Evolutionary conservation across 768 basidiomycete genomes (phyloP).

Genomic region (Boletus subcaerulescens): DNA sequence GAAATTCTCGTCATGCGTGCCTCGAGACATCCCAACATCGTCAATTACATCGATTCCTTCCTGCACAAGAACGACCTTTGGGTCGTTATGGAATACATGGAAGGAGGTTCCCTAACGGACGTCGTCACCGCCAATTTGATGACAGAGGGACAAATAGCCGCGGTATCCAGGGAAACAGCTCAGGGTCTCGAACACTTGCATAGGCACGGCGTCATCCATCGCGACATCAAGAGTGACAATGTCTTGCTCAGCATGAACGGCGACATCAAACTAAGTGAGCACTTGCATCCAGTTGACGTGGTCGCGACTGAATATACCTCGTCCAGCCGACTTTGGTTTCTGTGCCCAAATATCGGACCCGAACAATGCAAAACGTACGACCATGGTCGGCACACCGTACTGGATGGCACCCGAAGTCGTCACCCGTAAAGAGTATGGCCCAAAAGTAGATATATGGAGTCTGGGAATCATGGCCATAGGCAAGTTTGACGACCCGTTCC

Average conservation of each 20-base stretch:
- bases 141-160: conserved; percentile 98
- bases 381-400: conserved; percentile 98
- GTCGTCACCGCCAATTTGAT: conserved; percentile 88
- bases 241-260: conserved; percentile 89
- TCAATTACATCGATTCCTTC: conserved; percentile 99
- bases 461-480: conserved; percentile 96
- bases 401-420: conserved; percentile 99
- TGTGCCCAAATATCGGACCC: conserved; percentile 93
- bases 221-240: conserved; percentile 99
- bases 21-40: conserved; percentile 96
- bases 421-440: conserved; percentile 95
- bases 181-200: conserved; percentile 95
- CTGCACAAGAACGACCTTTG: conserved; percentile 96
- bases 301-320: background rate
- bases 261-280: conserved; percentile 97
- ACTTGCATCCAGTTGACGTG: background rate
- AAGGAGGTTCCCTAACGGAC: conserved; percentile 91
- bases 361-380: conserved; percentile 89
- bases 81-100: conserved; percentile 99
- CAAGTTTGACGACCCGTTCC: conserved; percentile 32
- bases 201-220: conserved; percentile 94
- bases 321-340: conserved; percentile 94
- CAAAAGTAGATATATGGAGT: conserved; percentile 98
- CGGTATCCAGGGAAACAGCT: conserved; percentile 88
- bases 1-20: conserved; percentile 99